phyloP scores from a whole-genome alignment of 2,329 filamentous ascomycete genomes.

The Coleophoma crateriformis region DNA sequence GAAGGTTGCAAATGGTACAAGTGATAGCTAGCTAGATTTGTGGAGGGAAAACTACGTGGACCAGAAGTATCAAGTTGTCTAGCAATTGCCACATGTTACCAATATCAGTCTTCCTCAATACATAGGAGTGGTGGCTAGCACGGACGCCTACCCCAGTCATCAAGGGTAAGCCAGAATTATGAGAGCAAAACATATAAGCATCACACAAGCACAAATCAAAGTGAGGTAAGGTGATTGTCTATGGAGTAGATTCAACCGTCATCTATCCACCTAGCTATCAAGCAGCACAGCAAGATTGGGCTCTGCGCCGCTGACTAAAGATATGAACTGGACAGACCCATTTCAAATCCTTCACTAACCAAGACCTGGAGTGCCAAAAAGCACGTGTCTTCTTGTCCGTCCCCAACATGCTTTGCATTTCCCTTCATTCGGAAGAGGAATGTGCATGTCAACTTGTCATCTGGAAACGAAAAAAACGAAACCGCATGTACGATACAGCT shows the following conservation, averaged over 20 bases:
- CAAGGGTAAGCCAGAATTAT: no score
- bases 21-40: no score
- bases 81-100: no score
- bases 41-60: no score
- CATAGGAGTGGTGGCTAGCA: no score
- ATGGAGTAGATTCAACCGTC: conserved; percentile 41
- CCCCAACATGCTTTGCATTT: conserved; percentile 8
- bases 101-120: no score
- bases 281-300: background rate
- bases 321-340: no score
- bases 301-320: no score
- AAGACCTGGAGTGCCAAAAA: conserved; percentile 4
- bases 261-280: conserved; percentile 32
- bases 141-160: no score
- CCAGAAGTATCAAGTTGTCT: no score
- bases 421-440: conserved; percentile 4
- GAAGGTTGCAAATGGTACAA: no score
- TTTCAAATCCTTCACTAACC: background rate
- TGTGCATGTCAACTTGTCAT: conserved; percentile 10
- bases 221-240: background rate
- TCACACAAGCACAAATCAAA: background rate
- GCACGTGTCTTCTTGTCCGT: conserved; percentile 4
- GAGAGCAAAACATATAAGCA: no score
- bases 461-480: conserved; percentile 13
- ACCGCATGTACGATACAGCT: conserved; percentile 7